Evolutionary conservation across 2,329 filamentous ascomycete genomes (phyloP).

Genomic region (Remersonia thermophila): DNA sequence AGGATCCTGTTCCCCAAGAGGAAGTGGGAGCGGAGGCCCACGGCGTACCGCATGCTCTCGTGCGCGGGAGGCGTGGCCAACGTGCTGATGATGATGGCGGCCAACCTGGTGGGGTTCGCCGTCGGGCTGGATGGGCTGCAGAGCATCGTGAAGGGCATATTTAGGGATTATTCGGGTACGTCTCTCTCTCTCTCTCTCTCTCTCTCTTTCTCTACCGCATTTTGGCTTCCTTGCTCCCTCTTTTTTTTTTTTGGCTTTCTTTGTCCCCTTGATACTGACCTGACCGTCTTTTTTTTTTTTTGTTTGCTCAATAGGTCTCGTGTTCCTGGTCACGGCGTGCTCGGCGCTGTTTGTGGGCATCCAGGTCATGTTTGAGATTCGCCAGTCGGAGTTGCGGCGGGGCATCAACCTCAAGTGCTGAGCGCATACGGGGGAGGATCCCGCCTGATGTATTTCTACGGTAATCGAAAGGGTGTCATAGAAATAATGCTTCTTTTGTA

Average conservation of each 20-base stretch:
- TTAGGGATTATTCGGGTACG: slow-evolving; percentile 58
- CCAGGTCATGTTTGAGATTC: slow-evolving; percentile 93
- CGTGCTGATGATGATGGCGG: slow-evolving; percentile 87
- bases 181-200: slow-evolving; percentile 15
- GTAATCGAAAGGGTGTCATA: too few species aligned
- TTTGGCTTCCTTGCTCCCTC: too few species aligned
- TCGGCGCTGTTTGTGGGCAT: slow-evolving; percentile 68
- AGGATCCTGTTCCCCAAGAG: slow-evolving; percentile 55
- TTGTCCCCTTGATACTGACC: too few species aligned
- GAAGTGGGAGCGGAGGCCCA: slow-evolving; percentile 58
- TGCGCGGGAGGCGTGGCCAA: slow-evolving; percentile 72
- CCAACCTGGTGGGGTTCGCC: slow-evolving; percentile 91
- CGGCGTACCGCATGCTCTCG: slow-evolving; percentile 66
- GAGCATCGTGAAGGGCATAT: slow-evolving; percentile 61
- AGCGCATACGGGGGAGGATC: too few species aligned
- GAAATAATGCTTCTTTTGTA: too few species aligned
- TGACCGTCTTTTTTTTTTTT: slow-evolving; percentile 17
- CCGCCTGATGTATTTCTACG: too few species aligned
- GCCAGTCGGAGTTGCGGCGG: slow-evolving; percentile 69
- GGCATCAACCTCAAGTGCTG: slow-evolving; percentile 72
- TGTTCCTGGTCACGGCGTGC: slow-evolving; percentile 63
- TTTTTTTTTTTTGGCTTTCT: too few species aligned
- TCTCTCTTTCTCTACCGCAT: too few species aligned
- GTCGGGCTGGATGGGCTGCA: slow-evolving; percentile 79
- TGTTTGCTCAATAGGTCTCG: slow-evolving; percentile 38